phyloP scores from a whole-genome alignment of 208 protist genomes.

The Leishmania turanica region DNA sequence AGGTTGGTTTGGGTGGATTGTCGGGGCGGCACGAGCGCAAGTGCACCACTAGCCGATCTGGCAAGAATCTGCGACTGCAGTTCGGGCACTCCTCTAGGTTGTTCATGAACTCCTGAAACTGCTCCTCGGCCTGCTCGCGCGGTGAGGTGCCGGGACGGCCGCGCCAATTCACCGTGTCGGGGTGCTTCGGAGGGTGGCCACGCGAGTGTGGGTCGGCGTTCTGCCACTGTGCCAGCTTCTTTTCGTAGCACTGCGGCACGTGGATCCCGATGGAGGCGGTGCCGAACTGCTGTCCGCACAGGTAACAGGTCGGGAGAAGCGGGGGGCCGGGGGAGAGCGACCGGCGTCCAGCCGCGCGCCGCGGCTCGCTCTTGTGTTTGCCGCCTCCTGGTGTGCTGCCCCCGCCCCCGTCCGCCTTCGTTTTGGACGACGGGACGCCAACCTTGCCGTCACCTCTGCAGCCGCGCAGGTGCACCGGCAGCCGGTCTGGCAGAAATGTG shows the following conservation, averaged over 20 bases:
- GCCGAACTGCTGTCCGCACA: conserved; percentile 90
- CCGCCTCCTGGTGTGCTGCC: conserved; percentile 2
- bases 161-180: conserved; percentile 72
- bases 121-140: conserved; percentile 78
- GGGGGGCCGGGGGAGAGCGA: conserved; percentile 37
- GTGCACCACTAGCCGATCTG: conserved; percentile 90
- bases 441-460: conserved; percentile 63
- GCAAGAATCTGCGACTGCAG: conserved; percentile 87
- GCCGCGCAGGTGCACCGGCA: conserved; percentile 84
- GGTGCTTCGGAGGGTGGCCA: conserved; percentile 71
- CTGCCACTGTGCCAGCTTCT: conserved; percentile 87
- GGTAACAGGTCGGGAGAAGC: conserved; percentile 76
- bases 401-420: background rate
- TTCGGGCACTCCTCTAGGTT: conserved; percentile 91
- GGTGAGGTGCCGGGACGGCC: conserved; percentile 25
- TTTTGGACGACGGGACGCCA: background rate
- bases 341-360: conserved; percentile 4
- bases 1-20: conserved; percentile 43
- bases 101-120: conserved; percentile 89
- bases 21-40: conserved; percentile 88
- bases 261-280: conserved; percentile 85
- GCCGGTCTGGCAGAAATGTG: conserved; percentile 92
- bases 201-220: conserved; percentile 64
- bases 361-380: conserved; percentile 11
- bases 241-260: conserved; percentile 89